These are phyloP conservation scores for Picea glauca DNA, from an alignment of 75 land plant genomes.

Conservation along the genomic window DNA sequence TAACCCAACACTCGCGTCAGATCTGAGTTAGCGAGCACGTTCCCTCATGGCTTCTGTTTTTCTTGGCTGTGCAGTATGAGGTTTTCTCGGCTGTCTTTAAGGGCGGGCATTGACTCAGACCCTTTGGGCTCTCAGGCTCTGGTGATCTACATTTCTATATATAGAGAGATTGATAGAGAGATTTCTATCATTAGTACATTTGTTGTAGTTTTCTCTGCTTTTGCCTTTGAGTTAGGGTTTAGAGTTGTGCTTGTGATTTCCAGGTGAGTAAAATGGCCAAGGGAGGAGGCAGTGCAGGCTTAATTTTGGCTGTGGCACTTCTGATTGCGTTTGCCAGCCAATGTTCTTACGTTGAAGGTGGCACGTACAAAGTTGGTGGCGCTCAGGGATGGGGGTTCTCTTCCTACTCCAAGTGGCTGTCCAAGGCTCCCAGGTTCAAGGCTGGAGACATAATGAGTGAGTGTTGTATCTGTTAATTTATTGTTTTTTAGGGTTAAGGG, in stretches of 20 bases:
- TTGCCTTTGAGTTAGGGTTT: neutral
- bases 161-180: no score
- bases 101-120: no score
- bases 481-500: neutral
- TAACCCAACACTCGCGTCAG: no score
- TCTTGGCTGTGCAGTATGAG: no score
- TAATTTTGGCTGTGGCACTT: neutral
- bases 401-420: neutral
- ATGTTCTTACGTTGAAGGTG: neutral
- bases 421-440: neutral
- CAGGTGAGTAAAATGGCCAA: neutral
- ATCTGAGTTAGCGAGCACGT: no score
- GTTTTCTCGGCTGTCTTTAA: no score
- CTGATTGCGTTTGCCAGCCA: neutral
- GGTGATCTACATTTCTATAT: no score
- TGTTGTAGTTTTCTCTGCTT: no score
- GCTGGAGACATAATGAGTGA: neutral
- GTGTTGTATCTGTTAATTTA: neutral
- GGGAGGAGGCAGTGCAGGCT: constrained; percentile 8
- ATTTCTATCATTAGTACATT: no score
- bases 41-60: no score
- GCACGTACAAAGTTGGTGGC: neutral
- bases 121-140: no score
- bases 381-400: neutral
- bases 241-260: neutral